Evolutionary conservation across 75 land plant species (phyloP), one percentile per base, ranked within the genome.

Genomic region (Picea sitchensis): DNA sequence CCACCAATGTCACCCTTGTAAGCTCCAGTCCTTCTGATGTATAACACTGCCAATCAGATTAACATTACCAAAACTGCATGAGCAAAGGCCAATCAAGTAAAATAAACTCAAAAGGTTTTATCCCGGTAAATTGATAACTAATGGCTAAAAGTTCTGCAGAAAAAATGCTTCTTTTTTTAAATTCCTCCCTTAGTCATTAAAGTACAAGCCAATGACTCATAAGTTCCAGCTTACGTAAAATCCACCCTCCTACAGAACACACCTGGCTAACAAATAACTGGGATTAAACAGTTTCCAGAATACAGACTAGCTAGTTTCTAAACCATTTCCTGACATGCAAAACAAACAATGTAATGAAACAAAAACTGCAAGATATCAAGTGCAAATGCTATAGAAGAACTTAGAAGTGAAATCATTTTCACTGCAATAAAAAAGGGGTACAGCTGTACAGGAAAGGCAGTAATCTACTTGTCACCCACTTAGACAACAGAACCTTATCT

Each of bases 21-120:
- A 96, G 91, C 82, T 96, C 98, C 79, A 94, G 89, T 26, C 98
- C 98, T 61, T 87, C 84, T 36, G 60, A 65, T 59, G 98, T 92
- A 75, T 89, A 80, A 78, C 98, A 96, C 98, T 94, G 77, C 54
- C 74, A 73, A 32, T 56, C 21, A n/a, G 3, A 75, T 51, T 14
- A 18, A 51, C 61, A 75, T 30, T 73, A 77, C 11, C 65, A 51
- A 82, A 79, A 71, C 31, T 65, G 14, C 47, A 73, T 73, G 23
- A 61, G 18, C 65, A 62, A 15, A 65, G 41, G 11, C 20, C 51
- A 69, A 69, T 41, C 15, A 41, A 41, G 54, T 41, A 44, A 71
- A 71, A 69, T 38, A 56, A n/a, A 71, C 74, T 41, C 51, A 9
- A 51, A 71, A 71, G 51, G 51, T 20, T 69, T 41, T 38, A 17